A percentile compares a stretch with the other conserved stretches of the same genome.
phyloP scores from a whole-genome alignment of 2,329 filamentous ascomycete genomes.

The Stachybotrys chartarum region DNA sequence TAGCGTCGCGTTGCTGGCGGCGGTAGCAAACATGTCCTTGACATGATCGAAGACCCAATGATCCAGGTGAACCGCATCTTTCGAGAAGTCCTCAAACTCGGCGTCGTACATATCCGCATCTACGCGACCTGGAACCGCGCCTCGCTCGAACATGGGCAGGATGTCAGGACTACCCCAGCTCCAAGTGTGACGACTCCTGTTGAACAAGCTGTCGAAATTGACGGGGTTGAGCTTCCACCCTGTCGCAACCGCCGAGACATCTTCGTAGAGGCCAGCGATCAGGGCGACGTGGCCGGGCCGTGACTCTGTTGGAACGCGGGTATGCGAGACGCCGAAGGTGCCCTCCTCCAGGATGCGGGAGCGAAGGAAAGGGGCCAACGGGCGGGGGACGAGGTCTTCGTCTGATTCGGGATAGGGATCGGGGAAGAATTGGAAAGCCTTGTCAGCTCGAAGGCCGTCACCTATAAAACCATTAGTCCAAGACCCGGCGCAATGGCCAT shows the following conservation, averaged over 20 bases:
- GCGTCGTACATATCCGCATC: slow-evolving; percentile 79
- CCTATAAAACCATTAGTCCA: slow-evolving; percentile 36
- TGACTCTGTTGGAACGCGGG: slow-evolving; percentile 92
- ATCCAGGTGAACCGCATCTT: slow-evolving; percentile 74
- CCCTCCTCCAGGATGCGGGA: slow-evolving; percentile 82
- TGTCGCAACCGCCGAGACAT: slow-evolving; percentile 93
- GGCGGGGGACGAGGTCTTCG: slow-evolving; percentile 63
- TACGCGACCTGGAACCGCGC: slow-evolving; percentile 80
- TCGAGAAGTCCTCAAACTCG: slow-evolving; percentile 85
- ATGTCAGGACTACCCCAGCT: slow-evolving; percentile 99
- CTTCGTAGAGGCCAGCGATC: slow-evolving; percentile 94
- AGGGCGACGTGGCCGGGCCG: slow-evolving; percentile 93
- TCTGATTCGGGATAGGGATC: slow-evolving; percentile 69
- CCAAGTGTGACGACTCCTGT: slow-evolving; percentile 93
- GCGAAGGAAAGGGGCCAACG: slow-evolving; percentile 84
- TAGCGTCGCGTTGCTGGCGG: slow-evolving; percentile 69
- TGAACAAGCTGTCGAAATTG: slow-evolving; percentile 98
- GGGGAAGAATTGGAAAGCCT: slow-evolving; percentile 89
- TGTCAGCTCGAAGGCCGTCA: slow-evolving; percentile 93
- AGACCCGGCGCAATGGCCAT: not conserved
- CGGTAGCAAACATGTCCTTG: slow-evolving; percentile 75
- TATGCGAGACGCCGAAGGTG: slow-evolving; percentile 96
- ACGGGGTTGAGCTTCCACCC: slow-evolving; percentile 99
- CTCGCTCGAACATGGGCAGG: slow-evolving; percentile 90
- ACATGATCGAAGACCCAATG: slow-evolving; percentile 95